Evolutionary conservation across 441 rosid genomes (phyloP).

Genomic region (Brassica balearica): DNA sequence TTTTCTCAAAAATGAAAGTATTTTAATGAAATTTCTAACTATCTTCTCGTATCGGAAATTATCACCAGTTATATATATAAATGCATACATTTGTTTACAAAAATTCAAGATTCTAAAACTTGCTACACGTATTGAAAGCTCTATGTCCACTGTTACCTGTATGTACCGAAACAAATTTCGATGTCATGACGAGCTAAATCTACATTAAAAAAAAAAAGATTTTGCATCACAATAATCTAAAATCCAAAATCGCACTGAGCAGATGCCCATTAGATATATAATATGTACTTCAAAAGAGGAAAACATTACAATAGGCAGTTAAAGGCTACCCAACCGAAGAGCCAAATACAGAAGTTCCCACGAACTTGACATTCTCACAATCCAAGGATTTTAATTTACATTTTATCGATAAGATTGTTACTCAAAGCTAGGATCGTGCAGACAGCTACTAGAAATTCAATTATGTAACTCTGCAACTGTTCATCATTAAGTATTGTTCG

Average conservation of each 20-base stretch:
- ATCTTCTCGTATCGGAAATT: no score
- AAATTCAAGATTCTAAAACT: conserved; percentile 26
- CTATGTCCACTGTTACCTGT: conserved; percentile 39
- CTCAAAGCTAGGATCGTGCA: background rate
- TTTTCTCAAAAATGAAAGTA: no score
- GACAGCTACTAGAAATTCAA: background rate
- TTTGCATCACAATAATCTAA: conserved; percentile 18
- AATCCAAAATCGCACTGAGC: conserved; percentile 48
- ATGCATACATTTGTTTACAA: no score
- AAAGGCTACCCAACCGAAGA: no score
- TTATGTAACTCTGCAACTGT: background rate
- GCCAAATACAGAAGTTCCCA: background rate
- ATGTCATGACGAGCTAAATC: conserved; percentile 37
- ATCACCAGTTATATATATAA: no score
- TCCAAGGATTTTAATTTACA: background rate
- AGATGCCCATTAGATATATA: conserved; percentile 38
- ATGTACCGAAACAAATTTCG: conserved; percentile 33
- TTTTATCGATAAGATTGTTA: background rate
- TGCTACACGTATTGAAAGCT: conserved; percentile 41
- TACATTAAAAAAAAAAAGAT: conserved; percentile 10
- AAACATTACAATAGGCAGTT: no score
- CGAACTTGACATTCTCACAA: conserved; percentile 59
- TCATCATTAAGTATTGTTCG: background rate
- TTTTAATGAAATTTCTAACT: no score
- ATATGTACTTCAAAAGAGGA: conserved; percentile 41